Conservation (phyloP, 371 early-diverging fungal genomes). For the Rhizopus microsporus region DNA sequence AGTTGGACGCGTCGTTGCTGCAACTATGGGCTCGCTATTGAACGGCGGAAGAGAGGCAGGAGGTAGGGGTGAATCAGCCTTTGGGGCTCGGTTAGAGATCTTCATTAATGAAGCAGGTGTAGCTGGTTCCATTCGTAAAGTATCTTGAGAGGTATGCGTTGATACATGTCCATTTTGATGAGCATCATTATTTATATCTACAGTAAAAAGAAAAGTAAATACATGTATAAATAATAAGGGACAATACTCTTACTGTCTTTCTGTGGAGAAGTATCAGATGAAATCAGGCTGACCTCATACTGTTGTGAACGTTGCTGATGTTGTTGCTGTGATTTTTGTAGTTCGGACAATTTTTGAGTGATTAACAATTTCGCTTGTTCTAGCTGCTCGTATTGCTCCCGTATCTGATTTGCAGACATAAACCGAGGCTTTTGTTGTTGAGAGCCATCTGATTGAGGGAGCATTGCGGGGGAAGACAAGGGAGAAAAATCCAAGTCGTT, state of each 20-base stretch:
- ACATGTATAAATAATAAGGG: too few species aligned
- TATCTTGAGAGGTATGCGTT: background rate
- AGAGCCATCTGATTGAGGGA: slow-evolving; percentile 27
- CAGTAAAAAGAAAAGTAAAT: too few species aligned
- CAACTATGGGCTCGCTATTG: background rate
- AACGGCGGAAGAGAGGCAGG: slow-evolving; percentile 2
- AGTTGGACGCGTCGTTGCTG: background rate
- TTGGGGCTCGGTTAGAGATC: background rate
- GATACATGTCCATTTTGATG: too few species aligned
- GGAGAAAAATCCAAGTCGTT: slow-evolving; percentile 58
- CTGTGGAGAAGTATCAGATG: slow-evolving; percentile 1
- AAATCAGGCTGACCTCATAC: background rate
- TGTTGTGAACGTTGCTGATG: slow-evolving; percentile 4
- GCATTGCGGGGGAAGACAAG: slow-evolving; percentile 63
- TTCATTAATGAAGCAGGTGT: slow-evolving; percentile 70
- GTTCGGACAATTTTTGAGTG: slow-evolving; percentile 37
- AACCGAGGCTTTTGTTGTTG: background rate
- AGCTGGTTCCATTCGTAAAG: slow-evolving; percentile 48
- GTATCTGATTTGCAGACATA: slow-evolving; percentile 36
- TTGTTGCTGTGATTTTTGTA: slow-evolving; percentile 29
- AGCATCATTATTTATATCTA: too few species aligned
- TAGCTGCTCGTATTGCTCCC: slow-evolving; percentile 47
- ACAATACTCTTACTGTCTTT: background rate
- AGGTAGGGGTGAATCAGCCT: slow-evolving; percentile 3
- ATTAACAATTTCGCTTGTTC: slow-evolving; percentile 42